Evolutionary conservation across 192 early-diverging fungal species (phyloP).

Genomic region (Chytriomyces hyalinus): DNA sequence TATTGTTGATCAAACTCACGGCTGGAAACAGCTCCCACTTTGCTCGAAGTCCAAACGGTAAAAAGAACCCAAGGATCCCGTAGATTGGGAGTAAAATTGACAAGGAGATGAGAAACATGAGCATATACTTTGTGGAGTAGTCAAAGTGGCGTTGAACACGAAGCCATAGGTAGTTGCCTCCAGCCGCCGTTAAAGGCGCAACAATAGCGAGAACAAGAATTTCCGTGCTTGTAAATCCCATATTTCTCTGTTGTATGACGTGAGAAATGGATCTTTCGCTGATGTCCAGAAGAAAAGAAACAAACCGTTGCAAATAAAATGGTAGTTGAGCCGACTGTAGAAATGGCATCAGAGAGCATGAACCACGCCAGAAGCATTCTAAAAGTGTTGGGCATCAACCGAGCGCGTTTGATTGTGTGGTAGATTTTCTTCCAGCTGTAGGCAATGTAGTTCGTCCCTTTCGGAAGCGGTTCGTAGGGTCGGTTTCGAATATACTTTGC

Average conservation of each 20-base stretch:
- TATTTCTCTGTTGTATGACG: not conserved
- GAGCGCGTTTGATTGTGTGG: conserved; percentile 8
- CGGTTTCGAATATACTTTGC: conserved; percentile 11
- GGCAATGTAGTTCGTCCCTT: conserved; percentile 32
- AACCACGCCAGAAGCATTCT: conserved; percentile 34
- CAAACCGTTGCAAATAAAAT: conserved; percentile 23
- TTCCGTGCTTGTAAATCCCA: conserved; percentile 22
- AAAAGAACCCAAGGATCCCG: conserved; percentile 39
- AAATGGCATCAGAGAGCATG: conserved; percentile 28
- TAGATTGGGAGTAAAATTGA: conserved; percentile 33
- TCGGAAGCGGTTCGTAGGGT: conserved; percentile 29
- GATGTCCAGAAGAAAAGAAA: not conserved
- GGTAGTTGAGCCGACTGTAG: conserved; percentile 22
- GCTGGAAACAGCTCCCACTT: conserved; percentile 35
- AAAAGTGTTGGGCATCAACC: conserved; percentile 31
- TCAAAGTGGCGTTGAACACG: conserved; percentile 15
- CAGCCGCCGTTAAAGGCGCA: conserved; percentile 24
- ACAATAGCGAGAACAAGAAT: conserved; percentile 31
- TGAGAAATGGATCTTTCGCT: not conserved
- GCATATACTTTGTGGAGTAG: conserved; percentile 18
- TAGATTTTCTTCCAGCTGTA: conserved; percentile 28
- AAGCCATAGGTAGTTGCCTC: conserved; percentile 33
- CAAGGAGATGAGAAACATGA: conserved; percentile 24
- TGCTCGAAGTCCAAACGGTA: conserved; percentile 37
- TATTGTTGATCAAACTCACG: too few species aligned